phyloP scores from a whole-genome alignment of 1,284 basidiomycete genomes.

The Trichosporon inkin region DNA sequence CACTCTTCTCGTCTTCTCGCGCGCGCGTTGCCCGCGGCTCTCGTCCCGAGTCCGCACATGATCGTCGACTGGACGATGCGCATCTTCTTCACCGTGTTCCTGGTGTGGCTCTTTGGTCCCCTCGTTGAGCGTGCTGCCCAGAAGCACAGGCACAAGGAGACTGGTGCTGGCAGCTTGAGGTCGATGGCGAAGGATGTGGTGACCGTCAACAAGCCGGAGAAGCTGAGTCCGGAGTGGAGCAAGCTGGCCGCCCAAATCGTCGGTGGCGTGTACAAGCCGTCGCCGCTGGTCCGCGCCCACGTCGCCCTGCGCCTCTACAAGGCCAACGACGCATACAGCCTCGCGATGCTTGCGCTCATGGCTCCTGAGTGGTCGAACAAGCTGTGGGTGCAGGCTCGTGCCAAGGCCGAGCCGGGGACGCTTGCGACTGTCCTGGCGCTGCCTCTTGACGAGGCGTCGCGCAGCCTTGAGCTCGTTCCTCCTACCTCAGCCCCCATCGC shows the following conservation, averaged over 20 bases:
- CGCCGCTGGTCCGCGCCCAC: slow-evolving; percentile 27
- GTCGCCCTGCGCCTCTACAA: slow-evolving; percentile 31
- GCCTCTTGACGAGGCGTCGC: slow-evolving; percentile 36
- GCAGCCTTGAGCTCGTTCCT: slow-evolving; percentile 31
- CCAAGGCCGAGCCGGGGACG: slow-evolving; percentile 23
- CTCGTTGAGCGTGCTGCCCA: slow-evolving; percentile 20
- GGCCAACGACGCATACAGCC: slow-evolving; percentile 32
- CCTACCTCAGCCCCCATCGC: slow-evolving; percentile 39
- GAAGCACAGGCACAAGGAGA: slow-evolving; percentile 22
- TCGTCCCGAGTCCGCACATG: slow-evolving; percentile 31
- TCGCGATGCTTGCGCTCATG: slow-evolving; percentile 41
- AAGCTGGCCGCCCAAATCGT: slow-evolving; percentile 32
- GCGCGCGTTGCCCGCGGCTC: slow-evolving; percentile 26
- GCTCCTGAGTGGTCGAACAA: slow-evolving; percentile 28
- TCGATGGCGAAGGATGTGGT: slow-evolving; percentile 25
- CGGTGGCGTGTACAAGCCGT: slow-evolving; percentile 24
- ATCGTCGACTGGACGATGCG: slow-evolving; percentile 44
- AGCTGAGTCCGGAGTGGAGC: slow-evolving; percentile 25
- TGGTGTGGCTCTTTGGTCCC: slow-evolving; percentile 33
- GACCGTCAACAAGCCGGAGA: slow-evolving; percentile 11
- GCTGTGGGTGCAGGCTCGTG: slow-evolving; percentile 39
- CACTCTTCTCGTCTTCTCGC: slow-evolving; percentile 39
- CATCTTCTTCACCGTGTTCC: slow-evolving; percentile 33
- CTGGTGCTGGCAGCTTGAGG: slow-evolving; percentile 20
- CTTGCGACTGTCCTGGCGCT: slow-evolving; percentile 41